These are phyloP conservation scores for Thalassiosira allenii DNA, from an alignment of 352 stramenopile species.

Conservation along the genomic window DNA sequence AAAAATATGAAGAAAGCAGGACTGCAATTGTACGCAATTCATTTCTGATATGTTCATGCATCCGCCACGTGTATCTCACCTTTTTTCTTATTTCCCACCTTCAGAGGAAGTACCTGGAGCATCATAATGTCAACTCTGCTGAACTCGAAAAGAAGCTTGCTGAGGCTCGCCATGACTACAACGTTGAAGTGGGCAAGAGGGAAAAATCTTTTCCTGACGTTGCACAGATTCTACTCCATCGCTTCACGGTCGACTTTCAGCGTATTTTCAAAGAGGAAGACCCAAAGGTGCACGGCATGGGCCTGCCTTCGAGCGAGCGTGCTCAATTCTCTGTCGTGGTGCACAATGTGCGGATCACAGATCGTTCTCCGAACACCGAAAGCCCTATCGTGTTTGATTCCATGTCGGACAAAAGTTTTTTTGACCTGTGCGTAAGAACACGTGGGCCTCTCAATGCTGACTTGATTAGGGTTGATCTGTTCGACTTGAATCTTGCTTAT, in stretches of 20 bases:
- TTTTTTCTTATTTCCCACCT: too few relatives aligned
- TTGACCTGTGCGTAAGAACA: constrained; percentile 83
- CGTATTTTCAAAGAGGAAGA: constrained; percentile 83
- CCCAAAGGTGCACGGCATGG: constrained; percentile 34
- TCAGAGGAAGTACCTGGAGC: constrained; percentile 64
- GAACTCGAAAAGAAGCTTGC: constrained; percentile 59
- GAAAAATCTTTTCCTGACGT: constrained; percentile 65
- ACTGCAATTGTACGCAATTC: too few relatives aligned
- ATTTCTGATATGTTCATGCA: too few relatives aligned
- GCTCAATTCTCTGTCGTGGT: constrained; percentile 83
- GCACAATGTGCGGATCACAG: constrained; percentile 81
- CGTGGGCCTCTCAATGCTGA: constrained; percentile 77
- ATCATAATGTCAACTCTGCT: constrained; percentile 63
- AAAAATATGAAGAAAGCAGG: constrained; percentile 69
- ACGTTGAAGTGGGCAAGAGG: constrained; percentile 36
- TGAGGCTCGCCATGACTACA: constrained; percentile 59
- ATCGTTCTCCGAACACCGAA: constrained; percentile 73
- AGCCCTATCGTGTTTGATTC: constrained; percentile 83
- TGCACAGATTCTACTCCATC: constrained; percentile 70
- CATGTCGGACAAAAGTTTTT: constrained; percentile 77
- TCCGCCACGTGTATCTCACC: too few relatives aligned
- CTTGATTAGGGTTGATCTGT: constrained; percentile 82
- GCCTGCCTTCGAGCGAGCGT: constrained; percentile 65
- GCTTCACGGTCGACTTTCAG: constrained; percentile 86
- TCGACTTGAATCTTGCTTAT: constrained; percentile 85